These are phyloP conservation scores for Thymus quinquecostatus DNA, from an alignment of 257 asterid species.

Conservation along the genomic window DNA sequence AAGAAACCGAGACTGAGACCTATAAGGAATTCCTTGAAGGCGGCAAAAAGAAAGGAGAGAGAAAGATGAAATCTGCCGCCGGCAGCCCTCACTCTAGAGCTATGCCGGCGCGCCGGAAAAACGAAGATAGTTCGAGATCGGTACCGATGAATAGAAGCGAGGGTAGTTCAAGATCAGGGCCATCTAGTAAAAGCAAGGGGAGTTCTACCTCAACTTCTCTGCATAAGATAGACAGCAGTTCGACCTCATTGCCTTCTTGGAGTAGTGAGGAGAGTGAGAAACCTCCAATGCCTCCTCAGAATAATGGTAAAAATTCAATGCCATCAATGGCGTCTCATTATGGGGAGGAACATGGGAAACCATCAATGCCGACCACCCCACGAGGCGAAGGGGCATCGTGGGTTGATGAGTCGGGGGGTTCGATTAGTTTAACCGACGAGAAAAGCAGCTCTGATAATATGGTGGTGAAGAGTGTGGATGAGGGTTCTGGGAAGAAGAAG, in stretches of 20 bases:
- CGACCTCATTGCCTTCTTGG: slow-evolving; percentile 46
- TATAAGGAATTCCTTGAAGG: slow-evolving; percentile 47
- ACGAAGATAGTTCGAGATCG: slow-evolving; percentile 41
- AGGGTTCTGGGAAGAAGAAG: slow-evolving; percentile 63
- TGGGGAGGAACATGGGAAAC: slow-evolving; percentile 30
- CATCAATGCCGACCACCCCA: slow-evolving; percentile 28
- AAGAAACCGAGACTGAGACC: slow-evolving; percentile 80
- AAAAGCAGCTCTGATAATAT: slow-evolving; percentile 58
- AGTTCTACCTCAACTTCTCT: slow-evolving; percentile 38
- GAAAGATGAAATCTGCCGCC: slow-evolving; percentile 41
- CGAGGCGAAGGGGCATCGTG: slow-evolving; percentile 33
- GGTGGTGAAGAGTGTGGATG: slow-evolving; percentile 63
- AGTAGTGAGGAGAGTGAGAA: slow-evolving; percentile 51
- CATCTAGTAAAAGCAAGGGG: slow-evolving; percentile 31
- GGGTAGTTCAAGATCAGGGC: slow-evolving; percentile 43
- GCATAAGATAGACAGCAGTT: slow-evolving; percentile 38
- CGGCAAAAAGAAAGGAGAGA: slow-evolving; percentile 39
- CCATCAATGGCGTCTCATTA: slow-evolving; percentile 28
- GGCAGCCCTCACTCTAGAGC: slow-evolving; percentile 40
- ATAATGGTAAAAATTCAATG: slow-evolving; percentile 30
- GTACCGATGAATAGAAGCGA: slow-evolving; percentile 41
- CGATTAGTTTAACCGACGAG: slow-evolving; percentile 57
- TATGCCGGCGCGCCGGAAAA: slow-evolving; percentile 28
- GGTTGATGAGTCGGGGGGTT: slow-evolving; percentile 33
- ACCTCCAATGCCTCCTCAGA: slow-evolving; percentile 33